Conservation (phyloP, 345 rosid genomes). For the Jatropha curcas region DNA sequence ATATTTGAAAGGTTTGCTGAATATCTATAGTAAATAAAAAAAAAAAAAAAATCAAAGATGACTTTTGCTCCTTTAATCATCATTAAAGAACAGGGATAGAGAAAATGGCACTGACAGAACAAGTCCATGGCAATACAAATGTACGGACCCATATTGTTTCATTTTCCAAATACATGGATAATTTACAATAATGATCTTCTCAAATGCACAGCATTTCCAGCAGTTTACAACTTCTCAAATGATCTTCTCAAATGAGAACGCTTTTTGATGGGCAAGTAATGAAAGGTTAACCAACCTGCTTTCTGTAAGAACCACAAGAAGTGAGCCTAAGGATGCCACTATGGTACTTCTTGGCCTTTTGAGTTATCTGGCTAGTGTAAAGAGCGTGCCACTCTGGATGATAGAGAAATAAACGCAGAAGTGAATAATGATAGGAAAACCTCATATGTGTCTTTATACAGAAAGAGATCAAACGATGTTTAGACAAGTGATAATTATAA, state of each 20-base stretch:
- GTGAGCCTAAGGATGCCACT: slow-evolving; percentile 10
- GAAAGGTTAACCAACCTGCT: slow-evolving; percentile 4
- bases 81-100: background rate
- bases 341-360: slow-evolving; percentile 18
- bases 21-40: background rate
- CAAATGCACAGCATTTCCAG: background rate
- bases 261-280: background rate
- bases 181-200: background rate
- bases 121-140: background rate
- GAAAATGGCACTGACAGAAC: background rate
- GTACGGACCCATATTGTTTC: background rate
- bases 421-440: background rate
- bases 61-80: background rate
- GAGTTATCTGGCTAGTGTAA: slow-evolving; percentile 10
- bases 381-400: slow-evolving; percentile 13
- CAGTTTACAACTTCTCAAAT: no score
- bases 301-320: slow-evolving; percentile 6
- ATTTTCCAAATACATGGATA: background rate
- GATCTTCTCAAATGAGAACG: background rate
- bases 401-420: background rate
- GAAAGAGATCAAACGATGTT: background rate
- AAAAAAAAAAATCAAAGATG: background rate
- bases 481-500: background rate
- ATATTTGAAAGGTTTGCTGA: background rate
- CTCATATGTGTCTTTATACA: background rate